phyloP scores from a whole-genome alignment of 108 stramenopile genomes.

The Nitzschia sp. region DNA sequence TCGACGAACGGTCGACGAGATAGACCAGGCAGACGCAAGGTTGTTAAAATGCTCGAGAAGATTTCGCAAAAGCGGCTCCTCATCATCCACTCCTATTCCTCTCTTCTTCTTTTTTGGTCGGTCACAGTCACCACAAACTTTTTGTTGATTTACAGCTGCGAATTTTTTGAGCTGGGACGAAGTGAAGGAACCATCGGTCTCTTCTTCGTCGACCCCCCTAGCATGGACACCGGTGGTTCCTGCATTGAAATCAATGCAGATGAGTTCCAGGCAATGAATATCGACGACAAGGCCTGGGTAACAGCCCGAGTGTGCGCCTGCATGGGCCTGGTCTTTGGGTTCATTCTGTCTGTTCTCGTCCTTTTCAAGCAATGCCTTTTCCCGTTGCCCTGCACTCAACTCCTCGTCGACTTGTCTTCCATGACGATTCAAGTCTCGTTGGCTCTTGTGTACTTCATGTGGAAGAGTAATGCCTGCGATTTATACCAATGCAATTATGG shows the following conservation, averaged over 20 bases:
- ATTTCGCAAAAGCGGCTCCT: too few relatives aligned
- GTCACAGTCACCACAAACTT: neutral
- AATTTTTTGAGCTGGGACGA: neutral
- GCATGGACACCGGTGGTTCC: neutral
- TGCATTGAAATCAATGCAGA: neutral
- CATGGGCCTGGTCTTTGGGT: constrained; percentile 20
- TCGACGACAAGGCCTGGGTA: neutral
- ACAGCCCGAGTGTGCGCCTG: constrained; percentile 3
- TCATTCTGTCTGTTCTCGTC: constrained; percentile 19
- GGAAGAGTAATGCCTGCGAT: constrained; percentile 1
- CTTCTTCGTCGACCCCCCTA: neutral
- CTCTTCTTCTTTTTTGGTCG: too few relatives aligned
- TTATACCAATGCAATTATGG: constrained; percentile 15
- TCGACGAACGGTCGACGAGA: neutral
- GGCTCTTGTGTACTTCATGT: constrained; percentile 17
- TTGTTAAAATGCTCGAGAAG: too few relatives aligned
- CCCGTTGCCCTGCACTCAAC: constrained; percentile 28
- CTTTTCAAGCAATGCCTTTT: constrained; percentile 40
- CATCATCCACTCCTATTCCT: too few relatives aligned
- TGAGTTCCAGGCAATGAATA: constrained; percentile 1
- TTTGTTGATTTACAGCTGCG: constrained; percentile 1
- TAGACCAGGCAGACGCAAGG: too few relatives aligned
- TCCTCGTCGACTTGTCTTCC: constrained; percentile 17
- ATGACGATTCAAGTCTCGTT: constrained; percentile 21
- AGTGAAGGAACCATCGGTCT: neutral